phyloP scores from a whole-genome alignment of 2,329 filamentous ascomycete genomes.

The Aspergillus fumigatus region DNA sequence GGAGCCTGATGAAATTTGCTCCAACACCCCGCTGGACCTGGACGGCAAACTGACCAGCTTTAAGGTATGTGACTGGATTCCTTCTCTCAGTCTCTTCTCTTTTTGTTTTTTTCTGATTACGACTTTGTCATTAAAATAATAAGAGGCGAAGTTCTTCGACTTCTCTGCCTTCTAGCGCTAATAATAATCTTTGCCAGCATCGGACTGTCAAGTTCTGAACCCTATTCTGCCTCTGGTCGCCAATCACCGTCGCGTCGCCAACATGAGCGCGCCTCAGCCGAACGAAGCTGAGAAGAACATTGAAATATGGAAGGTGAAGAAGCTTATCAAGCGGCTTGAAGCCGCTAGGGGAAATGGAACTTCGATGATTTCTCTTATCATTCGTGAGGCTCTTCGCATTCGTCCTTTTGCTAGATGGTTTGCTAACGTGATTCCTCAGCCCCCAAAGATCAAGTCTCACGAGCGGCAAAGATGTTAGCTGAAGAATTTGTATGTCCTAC shows the following conservation, averaged over 20 bases:
- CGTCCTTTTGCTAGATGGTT: not conserved
- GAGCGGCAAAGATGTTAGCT: constrained; percentile 98
- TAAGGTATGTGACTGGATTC: constrained; percentile 16
- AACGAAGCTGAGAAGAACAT: constrained; percentile 98
- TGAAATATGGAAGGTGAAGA: constrained; percentile 91
- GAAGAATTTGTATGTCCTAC: constrained; percentile 84
- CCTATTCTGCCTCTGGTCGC: constrained; percentile 19
- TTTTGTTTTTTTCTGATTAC: not conserved
- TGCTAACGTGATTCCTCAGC: constrained; percentile 50
- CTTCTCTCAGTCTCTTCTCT: not conserved
- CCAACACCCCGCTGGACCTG: constrained; percentile 26
- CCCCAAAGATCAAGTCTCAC: constrained; percentile 96
- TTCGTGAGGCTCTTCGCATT: constrained; percentile 61
- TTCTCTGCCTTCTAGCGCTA: not conserved
- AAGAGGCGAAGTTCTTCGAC: not conserved
- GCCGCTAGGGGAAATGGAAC: constrained; percentile 97
- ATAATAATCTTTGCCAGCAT: constrained; percentile 12
- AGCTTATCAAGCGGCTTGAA: constrained; percentile 98
- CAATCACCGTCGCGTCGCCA: constrained; percentile 42
- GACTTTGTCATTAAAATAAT: not conserved
- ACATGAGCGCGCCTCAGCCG: constrained; percentile 74
- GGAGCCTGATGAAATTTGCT: constrained; percentile 35
- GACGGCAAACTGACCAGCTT: constrained; percentile 20
- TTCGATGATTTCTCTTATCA: constrained; percentile 99
- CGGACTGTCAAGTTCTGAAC: constrained; percentile 13